A percentile compares a stretch with the other conserved stretches of the same genome.
phyloP scores from a whole-genome alignment of 2,329 filamentous ascomycete species.

The Fusarium burgessii region DNA sequence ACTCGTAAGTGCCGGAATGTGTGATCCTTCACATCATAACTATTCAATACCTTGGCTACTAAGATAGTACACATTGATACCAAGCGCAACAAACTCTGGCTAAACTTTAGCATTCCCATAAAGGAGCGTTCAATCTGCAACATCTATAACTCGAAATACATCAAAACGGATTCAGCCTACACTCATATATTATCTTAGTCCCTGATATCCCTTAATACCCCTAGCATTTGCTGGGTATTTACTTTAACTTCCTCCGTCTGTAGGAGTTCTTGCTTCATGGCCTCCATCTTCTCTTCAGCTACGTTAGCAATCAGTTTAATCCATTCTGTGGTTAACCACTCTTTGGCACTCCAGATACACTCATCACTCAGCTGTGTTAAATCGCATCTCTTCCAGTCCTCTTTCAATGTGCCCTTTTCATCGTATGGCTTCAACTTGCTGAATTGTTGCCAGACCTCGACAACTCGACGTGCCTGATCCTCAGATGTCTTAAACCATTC shows the following conservation, averaged over 20 bases:
- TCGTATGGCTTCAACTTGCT: background rate
- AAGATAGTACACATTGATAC: background rate
- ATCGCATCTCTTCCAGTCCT: background rate
- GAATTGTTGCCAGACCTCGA: conserved; percentile 5
- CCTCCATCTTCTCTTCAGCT: background rate
- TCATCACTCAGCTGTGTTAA: background rate
- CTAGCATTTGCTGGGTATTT: background rate
- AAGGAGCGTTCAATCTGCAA: background rate
- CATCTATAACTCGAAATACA: background rate
- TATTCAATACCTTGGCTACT: background rate
- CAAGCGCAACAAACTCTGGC: background rate
- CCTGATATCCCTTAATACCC: background rate
- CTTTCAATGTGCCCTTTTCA: background rate
- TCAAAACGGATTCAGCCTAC: too few species aligned
- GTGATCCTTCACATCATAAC: background rate
- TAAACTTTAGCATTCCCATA: background rate
- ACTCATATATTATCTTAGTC: too few species aligned
- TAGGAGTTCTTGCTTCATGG: background rate
- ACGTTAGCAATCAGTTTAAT: background rate
- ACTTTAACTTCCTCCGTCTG: background rate
- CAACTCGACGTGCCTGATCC: background rate
- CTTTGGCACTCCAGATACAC: background rate
- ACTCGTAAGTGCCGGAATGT: background rate
- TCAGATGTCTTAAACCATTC: conserved; percentile 26
- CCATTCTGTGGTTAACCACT: conserved; percentile 11